phyloP scores from a whole-genome alignment of 352 stramenopile genomes.

The Pythium volutum region DNA sequence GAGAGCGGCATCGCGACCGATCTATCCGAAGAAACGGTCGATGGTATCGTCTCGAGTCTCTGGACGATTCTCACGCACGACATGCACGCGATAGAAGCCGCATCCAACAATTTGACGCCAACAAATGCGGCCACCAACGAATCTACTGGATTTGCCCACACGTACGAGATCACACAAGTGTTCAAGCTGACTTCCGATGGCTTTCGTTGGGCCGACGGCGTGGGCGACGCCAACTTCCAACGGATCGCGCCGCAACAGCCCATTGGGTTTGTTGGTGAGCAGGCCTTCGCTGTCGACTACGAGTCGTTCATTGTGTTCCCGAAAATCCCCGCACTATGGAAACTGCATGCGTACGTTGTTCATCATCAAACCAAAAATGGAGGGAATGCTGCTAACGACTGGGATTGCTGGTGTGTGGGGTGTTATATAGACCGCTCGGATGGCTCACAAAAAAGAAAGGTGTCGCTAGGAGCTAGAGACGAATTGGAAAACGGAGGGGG shows the following conservation, averaged over 20 bases:
- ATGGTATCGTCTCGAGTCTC: conserved; percentile 37
- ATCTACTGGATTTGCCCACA: conserved; percentile 5
- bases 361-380: neutral
- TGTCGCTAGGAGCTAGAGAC: no score
- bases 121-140: neutral
- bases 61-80: conserved; percentile 51
- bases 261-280: conserved; percentile 45
- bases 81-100: conserved; percentile 26
- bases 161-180: conserved; percentile 59
- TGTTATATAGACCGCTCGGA: conserved; percentile 36
- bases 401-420: neutral
- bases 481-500: no score
- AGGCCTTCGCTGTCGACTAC: conserved; percentile 50
- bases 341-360: conserved; percentile 42
- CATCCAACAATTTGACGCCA: conserved; percentile 12
- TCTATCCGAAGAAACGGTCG: conserved; percentile 43
- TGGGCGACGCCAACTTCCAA: conserved; percentile 67
- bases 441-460: conserved; percentile 41
- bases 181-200: conserved; percentile 55
- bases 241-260: conserved; percentile 31
- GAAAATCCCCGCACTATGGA: conserved; percentile 59
- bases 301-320: conserved; percentile 68
- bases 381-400: neutral
- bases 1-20: conserved; percentile 65
- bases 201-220: conserved; percentile 53